phyloP scores from a whole-genome alignment of 2,329 filamentous ascomycete species.

The Aspergillus sojae region DNA sequence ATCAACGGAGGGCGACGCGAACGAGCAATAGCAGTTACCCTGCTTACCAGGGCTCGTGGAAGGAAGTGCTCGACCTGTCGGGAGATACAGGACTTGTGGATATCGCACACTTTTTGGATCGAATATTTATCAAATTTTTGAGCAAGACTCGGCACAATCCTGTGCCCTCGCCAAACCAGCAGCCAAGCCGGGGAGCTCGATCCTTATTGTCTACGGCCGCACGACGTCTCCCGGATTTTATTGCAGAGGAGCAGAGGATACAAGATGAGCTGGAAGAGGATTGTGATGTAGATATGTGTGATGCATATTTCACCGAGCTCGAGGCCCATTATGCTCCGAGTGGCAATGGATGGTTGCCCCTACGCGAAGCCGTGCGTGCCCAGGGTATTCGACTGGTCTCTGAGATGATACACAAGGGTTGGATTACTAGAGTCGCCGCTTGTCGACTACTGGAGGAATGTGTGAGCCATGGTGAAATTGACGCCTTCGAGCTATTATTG shows the following conservation, averaged over 20 bases:
- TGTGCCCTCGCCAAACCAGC: conserved; percentile 2
- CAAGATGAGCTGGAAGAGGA: conserved; percentile 37
- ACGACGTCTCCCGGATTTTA: conserved; percentile 41
- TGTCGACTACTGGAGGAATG: conserved; percentile 39
- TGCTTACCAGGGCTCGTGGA: conserved; percentile 38
- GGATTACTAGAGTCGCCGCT: conserved; percentile 36
- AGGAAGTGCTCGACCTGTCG: conserved; percentile 35
- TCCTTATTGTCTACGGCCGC: conserved; percentile 42
- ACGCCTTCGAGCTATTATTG: conserved; percentile 39
- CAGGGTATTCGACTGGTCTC: conserved; percentile 44
- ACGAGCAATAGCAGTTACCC: conserved; percentile 30
- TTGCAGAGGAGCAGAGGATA: conserved; percentile 39
- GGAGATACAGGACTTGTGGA: conserved; percentile 36
- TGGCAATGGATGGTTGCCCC: conserved; percentile 41
- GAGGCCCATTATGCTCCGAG: conserved; percentile 41
- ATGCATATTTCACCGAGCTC: conserved; percentile 46
- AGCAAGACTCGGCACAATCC: conserved; percentile 31
- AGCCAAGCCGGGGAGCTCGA: conserved; percentile 29
- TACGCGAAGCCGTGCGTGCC: conserved; percentile 44
- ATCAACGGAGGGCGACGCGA: conserved; percentile 21
- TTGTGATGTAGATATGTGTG: conserved; percentile 42
- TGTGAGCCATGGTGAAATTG: conserved; percentile 33
- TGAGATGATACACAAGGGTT: conserved; percentile 38
- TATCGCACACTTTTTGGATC: conserved; percentile 39
- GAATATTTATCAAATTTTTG: conserved; percentile 41